These are phyloP conservation scores for Leccinum disarticulatum DNA, from an alignment of 768 basidiomycete genomes.

Conservation along the genomic window DNA sequence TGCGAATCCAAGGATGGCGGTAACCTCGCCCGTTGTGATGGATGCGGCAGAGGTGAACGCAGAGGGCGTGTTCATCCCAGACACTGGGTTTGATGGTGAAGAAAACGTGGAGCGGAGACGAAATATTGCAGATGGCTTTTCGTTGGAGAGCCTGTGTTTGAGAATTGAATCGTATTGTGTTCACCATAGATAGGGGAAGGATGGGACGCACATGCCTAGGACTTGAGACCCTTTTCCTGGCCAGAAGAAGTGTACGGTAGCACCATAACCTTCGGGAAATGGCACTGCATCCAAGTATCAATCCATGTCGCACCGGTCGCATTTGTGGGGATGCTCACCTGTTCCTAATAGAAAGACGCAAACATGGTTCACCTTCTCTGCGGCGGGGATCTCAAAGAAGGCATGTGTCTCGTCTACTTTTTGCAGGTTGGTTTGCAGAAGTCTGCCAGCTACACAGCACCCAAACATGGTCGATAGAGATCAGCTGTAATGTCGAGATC, in stretches of 20 bases:
- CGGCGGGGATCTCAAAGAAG: constrained; percentile 69
- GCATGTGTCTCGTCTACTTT: constrained; percentile 86
- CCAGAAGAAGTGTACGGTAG: constrained; percentile 84
- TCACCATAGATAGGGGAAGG: neutral
- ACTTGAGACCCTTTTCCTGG: constrained; percentile 86
- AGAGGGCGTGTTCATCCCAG: constrained; percentile 32
- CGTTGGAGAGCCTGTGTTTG: constrained; percentile 72
- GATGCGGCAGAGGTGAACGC: constrained; percentile 33
- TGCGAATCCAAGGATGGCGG: constrained; percentile 75
- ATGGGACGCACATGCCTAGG: constrained; percentile 67
- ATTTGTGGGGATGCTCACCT: constrained; percentile 43
- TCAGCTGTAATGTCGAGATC: constrained; percentile 2
- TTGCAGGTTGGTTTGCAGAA: constrained; percentile 75
- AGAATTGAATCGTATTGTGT: neutral
- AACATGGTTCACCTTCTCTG: constrained; percentile 77
- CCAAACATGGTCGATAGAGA: constrained; percentile 58
- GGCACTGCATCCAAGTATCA: constrained; percentile 44
- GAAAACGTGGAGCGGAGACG: constrained; percentile 69
- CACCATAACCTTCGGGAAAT: constrained; percentile 82
- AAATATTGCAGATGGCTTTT: constrained; percentile 88
- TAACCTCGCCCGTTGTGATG: constrained; percentile 47
- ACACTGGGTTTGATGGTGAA: constrained; percentile 32
- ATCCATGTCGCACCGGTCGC: neutral
- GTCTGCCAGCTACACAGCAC: constrained; percentile 75
- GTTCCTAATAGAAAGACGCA: constrained; percentile 84